phyloP scores from a whole-genome alignment of 2,329 filamentous ascomycete species.

The Macrophomina tecta region DNA sequence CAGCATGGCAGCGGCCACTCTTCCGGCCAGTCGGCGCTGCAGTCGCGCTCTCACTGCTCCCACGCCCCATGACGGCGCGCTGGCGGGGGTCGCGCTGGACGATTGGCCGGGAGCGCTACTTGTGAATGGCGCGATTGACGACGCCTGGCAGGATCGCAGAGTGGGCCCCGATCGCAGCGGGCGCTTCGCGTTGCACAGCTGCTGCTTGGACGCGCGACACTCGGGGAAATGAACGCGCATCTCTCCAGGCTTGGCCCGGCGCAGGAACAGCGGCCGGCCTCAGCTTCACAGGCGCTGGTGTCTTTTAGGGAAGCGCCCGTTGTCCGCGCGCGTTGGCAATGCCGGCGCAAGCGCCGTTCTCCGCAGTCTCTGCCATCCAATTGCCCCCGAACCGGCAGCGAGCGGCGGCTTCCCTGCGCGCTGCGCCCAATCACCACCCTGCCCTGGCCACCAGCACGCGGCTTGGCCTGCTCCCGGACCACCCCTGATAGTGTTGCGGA shows the following conservation, averaged over 20 bases:
- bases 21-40: not conserved
- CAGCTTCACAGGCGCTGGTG: conserved; percentile 5
- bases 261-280: conserved; percentile 15
- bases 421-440: conserved; percentile 17
- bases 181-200: not conserved
- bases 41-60: not conserved
- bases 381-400: conserved; percentile 5
- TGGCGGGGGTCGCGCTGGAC: not conserved
- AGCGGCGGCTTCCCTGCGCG: conserved; percentile 7
- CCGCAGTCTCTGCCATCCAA: conserved; percentile 9
- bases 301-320: conserved; percentile 21
- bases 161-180: conserved; percentile 16
- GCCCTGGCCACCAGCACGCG: conserved; percentile 20
- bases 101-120: conserved; percentile 17
- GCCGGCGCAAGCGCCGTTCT: conserved; percentile 22
- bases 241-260: conserved; percentile 11
- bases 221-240: conserved; percentile 23
- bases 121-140: conserved; percentile 23
- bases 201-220: not conserved
- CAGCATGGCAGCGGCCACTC: not conserved
- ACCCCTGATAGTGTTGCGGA: conserved; percentile 23
- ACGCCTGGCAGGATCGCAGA: conserved; percentile 3
- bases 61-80: not conserved
- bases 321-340: conserved; percentile 3
- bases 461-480: conserved; percentile 20